A percentile compares a stretch with the other conserved stretches of the same genome.
phyloP scores from a whole-genome alignment of 257 asterid genomes.

The Echites panduratus region DNA sequence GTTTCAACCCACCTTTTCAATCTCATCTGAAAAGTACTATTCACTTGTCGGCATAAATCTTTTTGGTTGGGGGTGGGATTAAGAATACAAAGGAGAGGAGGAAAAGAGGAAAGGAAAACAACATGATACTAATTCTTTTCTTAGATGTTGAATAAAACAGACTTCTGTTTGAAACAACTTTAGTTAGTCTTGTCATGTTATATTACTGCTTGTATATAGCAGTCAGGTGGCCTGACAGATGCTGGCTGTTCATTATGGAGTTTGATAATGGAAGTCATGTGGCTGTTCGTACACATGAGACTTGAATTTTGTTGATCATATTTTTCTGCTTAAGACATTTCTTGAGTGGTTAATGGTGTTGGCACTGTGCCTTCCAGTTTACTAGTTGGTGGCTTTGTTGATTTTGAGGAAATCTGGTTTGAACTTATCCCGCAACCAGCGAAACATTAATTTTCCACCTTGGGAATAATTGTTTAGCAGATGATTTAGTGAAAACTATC shows the following conservation, averaged over 20 bases:
- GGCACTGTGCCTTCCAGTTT: conserved; percentile 1
- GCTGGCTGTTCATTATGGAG: neutral
- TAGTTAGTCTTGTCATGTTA: neutral
- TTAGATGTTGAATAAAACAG: neutral
- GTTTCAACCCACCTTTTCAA: neutral
- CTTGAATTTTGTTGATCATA: neutral
- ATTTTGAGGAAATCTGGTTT: neutral
- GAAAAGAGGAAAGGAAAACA: neutral
- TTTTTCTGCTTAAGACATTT: conserved; percentile 2
- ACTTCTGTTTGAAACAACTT: neutral
- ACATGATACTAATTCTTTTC: neutral
- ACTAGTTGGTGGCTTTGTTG: neutral
- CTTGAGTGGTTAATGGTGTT: neutral
- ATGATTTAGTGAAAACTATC: neutral
- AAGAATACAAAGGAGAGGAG: neutral
- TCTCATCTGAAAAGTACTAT: neutral
- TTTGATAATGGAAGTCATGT: neutral
- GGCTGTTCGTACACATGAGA: neutral
- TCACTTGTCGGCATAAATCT: neutral
- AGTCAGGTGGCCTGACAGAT: neutral
- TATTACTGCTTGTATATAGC: neutral
- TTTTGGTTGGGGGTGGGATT: too few relatives aligned
- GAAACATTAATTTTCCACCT: neutral
- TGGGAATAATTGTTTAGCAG: neutral
- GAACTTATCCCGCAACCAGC: neutral